Evolutionary conservation across 345 rosid species (phyloP).

Genomic region (Populus tremula): DNA sequence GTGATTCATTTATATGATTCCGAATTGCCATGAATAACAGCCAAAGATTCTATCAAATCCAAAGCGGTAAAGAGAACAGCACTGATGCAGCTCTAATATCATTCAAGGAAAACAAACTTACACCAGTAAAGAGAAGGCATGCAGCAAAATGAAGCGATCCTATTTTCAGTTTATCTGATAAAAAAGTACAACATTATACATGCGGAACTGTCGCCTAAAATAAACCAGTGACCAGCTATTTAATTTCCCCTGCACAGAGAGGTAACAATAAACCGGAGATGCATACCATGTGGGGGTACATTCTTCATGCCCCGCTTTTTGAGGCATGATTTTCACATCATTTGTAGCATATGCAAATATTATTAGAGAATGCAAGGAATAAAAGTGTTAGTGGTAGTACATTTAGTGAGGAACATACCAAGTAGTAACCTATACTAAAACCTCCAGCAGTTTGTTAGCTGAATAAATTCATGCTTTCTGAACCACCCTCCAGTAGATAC

Average conservation of each 20-base stretch:
- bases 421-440: not conserved
- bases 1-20: too few relatives aligned
- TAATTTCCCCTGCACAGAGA: not conserved
- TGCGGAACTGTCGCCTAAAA: not conserved
- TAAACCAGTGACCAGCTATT: not conserved
- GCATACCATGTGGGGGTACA: not conserved
- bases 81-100: not conserved
- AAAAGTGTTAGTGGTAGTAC: not conserved
- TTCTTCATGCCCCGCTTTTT: not conserved
- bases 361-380: constrained; percentile 7
- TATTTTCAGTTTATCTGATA: not conserved
- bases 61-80: not conserved
- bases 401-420: not conserved
- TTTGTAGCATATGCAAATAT: not conserved
- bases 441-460: not conserved
- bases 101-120: not conserved
- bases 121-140: not conserved
- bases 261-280: not conserved
- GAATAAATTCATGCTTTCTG: not conserved
- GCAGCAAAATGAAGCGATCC: not conserved
- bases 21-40: not conserved
- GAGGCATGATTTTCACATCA: constrained; percentile 5
- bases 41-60: not conserved
- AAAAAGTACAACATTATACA: not conserved
- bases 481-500: not conserved